phyloP scores from a whole-genome alignment of 2,329 filamentous ascomycete species.

The Blastomyces parvus region DNA sequence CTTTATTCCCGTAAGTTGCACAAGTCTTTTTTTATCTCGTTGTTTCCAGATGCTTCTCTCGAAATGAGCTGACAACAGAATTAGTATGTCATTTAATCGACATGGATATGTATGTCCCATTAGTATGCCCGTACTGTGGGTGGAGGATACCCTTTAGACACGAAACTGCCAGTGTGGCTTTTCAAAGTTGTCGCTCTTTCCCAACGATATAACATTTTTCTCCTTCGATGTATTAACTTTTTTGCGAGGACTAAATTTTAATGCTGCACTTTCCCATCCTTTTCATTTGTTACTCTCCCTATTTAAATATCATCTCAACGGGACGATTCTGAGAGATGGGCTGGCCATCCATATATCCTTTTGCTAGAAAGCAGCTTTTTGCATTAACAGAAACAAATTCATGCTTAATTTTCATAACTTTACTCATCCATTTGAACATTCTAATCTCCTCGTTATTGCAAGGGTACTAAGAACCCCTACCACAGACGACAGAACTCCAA shows the following conservation, averaged over 20 bases:
- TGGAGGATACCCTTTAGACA: background rate
- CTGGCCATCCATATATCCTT: background rate
- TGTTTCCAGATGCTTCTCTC: background rate
- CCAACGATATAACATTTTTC: background rate
- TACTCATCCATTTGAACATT: background rate
- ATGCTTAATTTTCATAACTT: background rate
- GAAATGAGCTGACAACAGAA: background rate
- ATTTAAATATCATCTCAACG: background rate
- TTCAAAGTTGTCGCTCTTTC: background rate
- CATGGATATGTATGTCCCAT: background rate
- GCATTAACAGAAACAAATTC: background rate
- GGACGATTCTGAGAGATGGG: background rate
- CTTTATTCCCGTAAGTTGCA: conserved; percentile 61
- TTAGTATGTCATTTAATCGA: conserved; percentile 14
- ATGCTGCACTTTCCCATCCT: background rate
- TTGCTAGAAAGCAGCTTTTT: background rate
- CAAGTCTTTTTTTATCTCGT: background rate
- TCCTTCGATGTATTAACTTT: conserved; percentile 8
- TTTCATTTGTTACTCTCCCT: conserved; percentile 2
- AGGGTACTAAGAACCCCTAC: background rate
- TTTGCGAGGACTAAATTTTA: conserved; percentile 1
- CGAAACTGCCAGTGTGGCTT: background rate
- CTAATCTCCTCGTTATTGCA: background rate
- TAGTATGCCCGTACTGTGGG: background rate
- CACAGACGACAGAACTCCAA: background rate